These are phyloP conservation scores for Solanum pinnatisectum DNA, from an alignment of 257 asterid species.

Conservation along the genomic window DNA sequence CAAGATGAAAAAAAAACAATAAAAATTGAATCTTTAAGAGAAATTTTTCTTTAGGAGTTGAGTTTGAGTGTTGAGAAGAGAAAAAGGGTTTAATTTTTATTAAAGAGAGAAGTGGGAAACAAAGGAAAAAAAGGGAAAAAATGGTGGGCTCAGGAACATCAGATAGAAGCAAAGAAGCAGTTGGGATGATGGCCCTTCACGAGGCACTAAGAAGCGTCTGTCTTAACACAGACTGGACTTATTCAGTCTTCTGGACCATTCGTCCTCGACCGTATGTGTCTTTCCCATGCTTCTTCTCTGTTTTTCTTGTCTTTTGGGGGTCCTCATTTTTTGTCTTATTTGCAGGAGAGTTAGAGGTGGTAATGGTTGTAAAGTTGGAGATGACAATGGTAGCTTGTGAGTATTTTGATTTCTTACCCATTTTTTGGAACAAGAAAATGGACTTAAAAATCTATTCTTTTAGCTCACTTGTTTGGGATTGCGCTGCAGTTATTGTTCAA, in stretches of 20 bases:
- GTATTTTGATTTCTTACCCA: slow-evolving; percentile 2
- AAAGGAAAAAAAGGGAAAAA: background rate
- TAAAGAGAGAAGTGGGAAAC: background rate
- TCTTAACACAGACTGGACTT: slow-evolving; percentile 96
- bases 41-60: background rate
- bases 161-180: slow-evolving; percentile 99
- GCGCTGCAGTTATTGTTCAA: background rate
- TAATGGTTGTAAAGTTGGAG: slow-evolving; percentile 96
- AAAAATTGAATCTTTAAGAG: background rate
- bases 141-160: slow-evolving; percentile 97
- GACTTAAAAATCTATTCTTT: background rate
- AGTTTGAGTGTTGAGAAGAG: background rate
- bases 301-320: background rate
- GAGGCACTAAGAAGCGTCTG: slow-evolving; percentile 95
- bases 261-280: slow-evolving; percentile 87
- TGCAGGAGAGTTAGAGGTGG: slow-evolving; percentile 95
- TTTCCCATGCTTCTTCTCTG: background rate
- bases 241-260: slow-evolving; percentile 99
- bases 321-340: slow-evolving; percentile 6
- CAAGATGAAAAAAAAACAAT: slow-evolving; percentile 10
- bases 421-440: background rate
- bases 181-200: slow-evolving; percentile 99
- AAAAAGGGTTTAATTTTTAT: background rate
- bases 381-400: slow-evolving; percentile 98
- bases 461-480: background rate